Evolutionary conservation across 345 rosid genomes (phyloP).

Genomic region (Arabidopsis arenosa): DNA sequence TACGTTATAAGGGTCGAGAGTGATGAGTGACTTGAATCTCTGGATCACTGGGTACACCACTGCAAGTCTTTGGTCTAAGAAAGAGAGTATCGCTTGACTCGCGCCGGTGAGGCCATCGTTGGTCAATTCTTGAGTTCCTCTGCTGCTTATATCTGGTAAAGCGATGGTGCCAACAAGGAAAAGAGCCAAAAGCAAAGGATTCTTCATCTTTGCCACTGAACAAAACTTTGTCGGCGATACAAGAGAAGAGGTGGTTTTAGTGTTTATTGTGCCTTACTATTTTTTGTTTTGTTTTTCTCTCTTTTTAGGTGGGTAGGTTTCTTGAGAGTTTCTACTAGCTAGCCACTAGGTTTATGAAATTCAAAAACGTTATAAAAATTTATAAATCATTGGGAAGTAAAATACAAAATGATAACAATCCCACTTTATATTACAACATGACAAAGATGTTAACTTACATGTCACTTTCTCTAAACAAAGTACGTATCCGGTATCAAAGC

Average conservation of each 20-base stretch:
- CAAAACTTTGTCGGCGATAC: background rate
- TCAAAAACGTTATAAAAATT: background rate
- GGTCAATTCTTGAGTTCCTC: constrained; percentile 9
- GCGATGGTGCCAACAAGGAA: constrained; percentile 6
- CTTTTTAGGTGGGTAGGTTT: constrained; percentile 11
- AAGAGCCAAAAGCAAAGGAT: constrained; percentile 22
- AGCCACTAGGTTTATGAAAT: background rate
- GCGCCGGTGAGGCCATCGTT: constrained; percentile 27
- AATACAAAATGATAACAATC: background rate
- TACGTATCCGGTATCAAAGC: background rate
- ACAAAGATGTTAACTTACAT: background rate
- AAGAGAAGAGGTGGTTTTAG: background rate
- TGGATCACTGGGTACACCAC: constrained; percentile 77
- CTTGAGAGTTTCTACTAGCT: background rate
- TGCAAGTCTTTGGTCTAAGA: constrained; percentile 75
- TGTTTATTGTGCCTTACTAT: background rate
- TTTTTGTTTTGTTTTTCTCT: background rate
- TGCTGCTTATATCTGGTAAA: constrained; percentile 1
- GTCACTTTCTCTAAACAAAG: background rate
- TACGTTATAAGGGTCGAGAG: constrained; percentile 72
- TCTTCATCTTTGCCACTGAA: constrained; percentile 26
- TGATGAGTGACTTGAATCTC: constrained; percentile 67
- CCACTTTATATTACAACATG: background rate
- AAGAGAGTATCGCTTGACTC: constrained; percentile 41
- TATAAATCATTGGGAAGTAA: background rate